Conservation (phyloP, 2,329 filamentous ascomycete species). For the Knufia fluminis region DNA sequence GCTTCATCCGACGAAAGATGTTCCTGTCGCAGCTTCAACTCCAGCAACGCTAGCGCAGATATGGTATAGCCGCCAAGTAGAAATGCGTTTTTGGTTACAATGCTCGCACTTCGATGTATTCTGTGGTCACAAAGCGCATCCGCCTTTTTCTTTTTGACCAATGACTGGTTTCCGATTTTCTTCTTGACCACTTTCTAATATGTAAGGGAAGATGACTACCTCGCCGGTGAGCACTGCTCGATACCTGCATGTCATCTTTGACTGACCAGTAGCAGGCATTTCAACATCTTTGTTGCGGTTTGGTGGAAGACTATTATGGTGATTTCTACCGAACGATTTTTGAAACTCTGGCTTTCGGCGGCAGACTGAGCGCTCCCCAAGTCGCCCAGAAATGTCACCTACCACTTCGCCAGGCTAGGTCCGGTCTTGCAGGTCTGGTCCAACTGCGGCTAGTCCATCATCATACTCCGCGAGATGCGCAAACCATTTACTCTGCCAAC, state of each 20-base stretch:
- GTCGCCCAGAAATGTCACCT: slow-evolving; percentile 65
- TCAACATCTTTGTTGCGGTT: slow-evolving; percentile 62
- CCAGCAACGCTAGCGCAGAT: background rate
- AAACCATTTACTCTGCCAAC: slow-evolving; percentile 77
- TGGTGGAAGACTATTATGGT: slow-evolving; percentile 83
- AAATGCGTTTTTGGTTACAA: background rate
- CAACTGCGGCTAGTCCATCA: slow-evolving; percentile 82
- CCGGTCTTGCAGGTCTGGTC: slow-evolving; percentile 73
- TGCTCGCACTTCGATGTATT: background rate
- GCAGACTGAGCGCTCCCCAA: slow-evolving; percentile 62
- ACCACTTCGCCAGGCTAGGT: slow-evolving; percentile 63
- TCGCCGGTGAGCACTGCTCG: slow-evolving; percentile 4
- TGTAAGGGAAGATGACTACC: background rate
- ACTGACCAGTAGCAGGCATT: slow-evolving; percentile 3
- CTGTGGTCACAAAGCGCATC: background rate
- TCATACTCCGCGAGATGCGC: slow-evolving; percentile 53
- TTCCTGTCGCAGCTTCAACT: slow-evolving; percentile 2
- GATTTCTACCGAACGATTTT: slow-evolving; percentile 89
- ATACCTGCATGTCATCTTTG: background rate
- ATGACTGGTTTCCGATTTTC: slow-evolving; percentile 1
- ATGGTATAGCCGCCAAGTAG: slow-evolving; percentile 3
- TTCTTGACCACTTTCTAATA: background rate
- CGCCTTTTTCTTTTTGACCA: background rate
- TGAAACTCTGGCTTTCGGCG: slow-evolving; percentile 64
- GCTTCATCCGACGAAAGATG: slow-evolving; percentile 1